Percentiles rank a stretch among this genome's conserved stretches.
These are phyloP conservation scores for Eutypella sp. DNA, from an alignment of 2,329 filamentous ascomycete species.

Conservation along the genomic window DNA sequence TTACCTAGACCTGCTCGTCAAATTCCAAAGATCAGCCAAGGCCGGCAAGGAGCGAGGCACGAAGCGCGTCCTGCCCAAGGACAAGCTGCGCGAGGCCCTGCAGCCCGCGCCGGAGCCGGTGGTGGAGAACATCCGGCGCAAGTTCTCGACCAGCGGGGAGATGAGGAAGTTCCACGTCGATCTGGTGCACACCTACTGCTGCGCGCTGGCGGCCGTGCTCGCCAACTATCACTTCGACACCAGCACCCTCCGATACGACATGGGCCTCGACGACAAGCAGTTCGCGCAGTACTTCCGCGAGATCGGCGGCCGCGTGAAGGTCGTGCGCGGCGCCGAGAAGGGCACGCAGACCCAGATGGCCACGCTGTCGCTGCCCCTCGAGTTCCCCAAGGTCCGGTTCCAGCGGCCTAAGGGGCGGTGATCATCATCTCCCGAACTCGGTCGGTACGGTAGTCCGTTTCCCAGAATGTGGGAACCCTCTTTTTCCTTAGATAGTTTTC, in stretches of 20 bases:
- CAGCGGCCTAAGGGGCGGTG: conserved; percentile 20
- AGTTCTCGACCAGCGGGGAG: conserved; percentile 59
- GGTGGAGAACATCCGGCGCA: conserved; percentile 61
- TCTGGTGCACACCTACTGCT: conserved; percentile 68
- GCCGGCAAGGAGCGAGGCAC: conserved; percentile 43
- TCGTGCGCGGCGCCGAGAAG: conserved; percentile 56
- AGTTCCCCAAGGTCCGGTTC: conserved; percentile 65
- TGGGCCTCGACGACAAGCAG: conserved; percentile 65
- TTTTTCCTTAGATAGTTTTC: too few relatives aligned
- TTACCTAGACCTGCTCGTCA: conserved; percentile 54
- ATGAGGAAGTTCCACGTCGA: conserved; percentile 70
- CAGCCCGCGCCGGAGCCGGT: conserved; percentile 56
- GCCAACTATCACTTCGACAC: conserved; percentile 72
- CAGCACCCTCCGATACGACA: conserved; percentile 63
- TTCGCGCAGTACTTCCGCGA: conserved; percentile 70
- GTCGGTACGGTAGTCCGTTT: too few relatives aligned
- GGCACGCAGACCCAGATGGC: conserved; percentile 55
- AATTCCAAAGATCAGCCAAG: conserved; percentile 45
- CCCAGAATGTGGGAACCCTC: too few relatives aligned
- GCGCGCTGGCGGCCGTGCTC: conserved; percentile 64
- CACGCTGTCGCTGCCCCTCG: conserved; percentile 69
- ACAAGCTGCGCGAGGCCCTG: conserved; percentile 55
- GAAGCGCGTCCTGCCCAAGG: conserved; percentile 51
- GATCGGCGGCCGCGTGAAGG: conserved; percentile 65
- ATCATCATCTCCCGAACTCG: conserved; percentile 2